phyloP scores from a whole-genome alignment of 805 yeast species.

The Candida chilensis region DNA sequence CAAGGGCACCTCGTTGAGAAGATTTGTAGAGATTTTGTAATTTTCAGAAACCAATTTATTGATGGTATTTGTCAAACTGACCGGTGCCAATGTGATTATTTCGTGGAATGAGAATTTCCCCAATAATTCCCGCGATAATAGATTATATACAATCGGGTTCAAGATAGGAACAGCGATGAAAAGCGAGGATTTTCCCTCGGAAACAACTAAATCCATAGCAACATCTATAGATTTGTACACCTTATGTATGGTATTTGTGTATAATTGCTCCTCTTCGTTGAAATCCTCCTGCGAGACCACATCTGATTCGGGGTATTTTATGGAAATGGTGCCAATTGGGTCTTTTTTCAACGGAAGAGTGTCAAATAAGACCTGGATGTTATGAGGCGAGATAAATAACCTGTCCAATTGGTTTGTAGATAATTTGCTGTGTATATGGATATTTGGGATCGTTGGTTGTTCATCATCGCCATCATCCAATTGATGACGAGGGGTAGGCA shows the following conservation, averaged over 20 bases:
- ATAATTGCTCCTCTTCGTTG: slow-evolving; percentile 43
- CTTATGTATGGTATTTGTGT: slow-evolving; percentile 14
- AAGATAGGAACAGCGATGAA: slow-evolving; percentile 10
- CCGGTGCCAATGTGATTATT: slow-evolving; percentile 9
- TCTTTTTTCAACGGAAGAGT: slow-evolving; percentile 3
- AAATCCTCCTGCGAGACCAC: slow-evolving; percentile 16
- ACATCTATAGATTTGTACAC: not conserved
- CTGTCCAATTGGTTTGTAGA: too few relatives aligned
- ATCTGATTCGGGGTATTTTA: slow-evolving; percentile 5
- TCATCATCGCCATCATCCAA: slow-evolving; percentile 23
- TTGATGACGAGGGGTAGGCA: slow-evolving; percentile 37
- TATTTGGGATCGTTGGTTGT: slow-evolving; percentile 15
- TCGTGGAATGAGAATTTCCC: not conserved
- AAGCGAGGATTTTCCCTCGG: slow-evolving; percentile 4
- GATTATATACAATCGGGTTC: slow-evolving; percentile 12
- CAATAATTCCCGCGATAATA: slow-evolving; percentile 1
- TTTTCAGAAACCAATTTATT: slow-evolving; percentile 7
- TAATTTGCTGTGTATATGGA: too few relatives aligned
- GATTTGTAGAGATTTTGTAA: slow-evolving; percentile 10
- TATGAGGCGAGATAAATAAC: slow-evolving; percentile 12
- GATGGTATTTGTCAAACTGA: slow-evolving; percentile 20
- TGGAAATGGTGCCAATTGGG: slow-evolving; percentile 1
- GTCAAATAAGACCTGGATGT: slow-evolving; percentile 9
- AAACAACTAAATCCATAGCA: not conserved
- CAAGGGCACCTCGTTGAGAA: slow-evolving; percentile 16